Conservation (phyloP, 257 asterid species). For the Solanum sitiens region DNA sequence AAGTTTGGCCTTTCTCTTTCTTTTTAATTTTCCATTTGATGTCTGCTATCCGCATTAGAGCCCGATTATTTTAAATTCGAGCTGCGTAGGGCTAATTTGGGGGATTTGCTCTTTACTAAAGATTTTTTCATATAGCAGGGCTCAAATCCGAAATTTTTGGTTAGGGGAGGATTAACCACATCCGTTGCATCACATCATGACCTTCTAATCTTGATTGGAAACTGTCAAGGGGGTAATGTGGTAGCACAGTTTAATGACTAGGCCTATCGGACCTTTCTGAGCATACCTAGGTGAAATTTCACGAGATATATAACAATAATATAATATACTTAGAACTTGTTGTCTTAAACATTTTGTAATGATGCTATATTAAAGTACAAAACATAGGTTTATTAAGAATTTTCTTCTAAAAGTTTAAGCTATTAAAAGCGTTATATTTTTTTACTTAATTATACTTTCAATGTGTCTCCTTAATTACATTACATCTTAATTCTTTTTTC, state of each 20-base stretch:
- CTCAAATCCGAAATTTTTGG: neutral
- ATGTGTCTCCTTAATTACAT: neutral
- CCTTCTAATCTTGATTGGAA: no score
- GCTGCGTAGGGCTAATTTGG: no score
- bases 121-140: neutral
- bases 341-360: neutral
- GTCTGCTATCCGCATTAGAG: neutral
- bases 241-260: neutral
- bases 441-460: neutral
- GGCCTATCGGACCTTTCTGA: neutral
- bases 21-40: neutral
- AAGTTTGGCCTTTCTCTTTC: neutral
- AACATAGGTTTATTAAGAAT: neutral
- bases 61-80: no score
- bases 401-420: neutral
- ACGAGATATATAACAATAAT: neutral
- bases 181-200: neutral
- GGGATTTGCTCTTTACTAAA: neutral
- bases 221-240: no score
- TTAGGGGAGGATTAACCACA: neutral
- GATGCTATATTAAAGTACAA: neutral
- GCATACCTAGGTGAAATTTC: neutral
- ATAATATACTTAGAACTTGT: neutral
- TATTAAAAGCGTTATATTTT: neutral
- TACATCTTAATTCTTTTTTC: neutral